Percentiles rank a stretch among this genome's conserved stretches.
Evolutionary conservation across 192 early-diverging fungal species (phyloP).

Genomic region (Entomortierella chlamydospora): DNA sequence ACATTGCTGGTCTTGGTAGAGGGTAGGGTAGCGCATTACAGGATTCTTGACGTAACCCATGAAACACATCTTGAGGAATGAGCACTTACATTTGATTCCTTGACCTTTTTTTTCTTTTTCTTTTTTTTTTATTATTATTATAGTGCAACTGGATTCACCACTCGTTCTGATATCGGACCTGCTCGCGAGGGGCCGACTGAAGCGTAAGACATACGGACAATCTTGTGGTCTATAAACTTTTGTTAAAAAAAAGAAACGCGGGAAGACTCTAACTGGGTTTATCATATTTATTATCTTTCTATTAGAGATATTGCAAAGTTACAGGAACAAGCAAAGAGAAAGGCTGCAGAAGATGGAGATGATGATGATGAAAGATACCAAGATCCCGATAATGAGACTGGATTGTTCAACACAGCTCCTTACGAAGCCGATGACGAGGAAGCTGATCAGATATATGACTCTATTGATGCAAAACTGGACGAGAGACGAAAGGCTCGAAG

Average conservation of each 20-base stretch:
- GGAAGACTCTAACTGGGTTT: no score
- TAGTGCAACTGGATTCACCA: constrained; percentile 96
- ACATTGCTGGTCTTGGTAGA: constrained; percentile 97
- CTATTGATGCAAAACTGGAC: constrained; percentile 92
- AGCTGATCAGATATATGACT: constrained; percentile 92
- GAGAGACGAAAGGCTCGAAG: constrained; percentile 78
- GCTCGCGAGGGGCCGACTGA: constrained; percentile 80
- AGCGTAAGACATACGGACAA: constrained; percentile 36
- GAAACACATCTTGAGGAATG: background rate
- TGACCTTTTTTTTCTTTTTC: no score
- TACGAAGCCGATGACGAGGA: constrained; percentile 99
- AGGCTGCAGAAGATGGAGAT: constrained; percentile 70
- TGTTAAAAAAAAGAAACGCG: no score
- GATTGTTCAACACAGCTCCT: constrained; percentile 85
- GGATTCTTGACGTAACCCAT: background rate
- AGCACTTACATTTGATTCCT: background rate
- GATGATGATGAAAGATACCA: constrained; percentile 82
- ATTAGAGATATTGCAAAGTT: constrained; percentile 43
- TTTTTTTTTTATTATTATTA: background rate
- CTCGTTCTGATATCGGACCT: constrained; percentile 97
- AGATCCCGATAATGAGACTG: constrained; percentile 95
- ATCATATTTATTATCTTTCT: background rate
- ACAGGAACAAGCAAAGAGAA: constrained; percentile 57
- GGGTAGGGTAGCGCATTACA: constrained; percentile 60
- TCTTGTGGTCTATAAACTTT: background rate